phyloP scores from a whole-genome alignment of 2,329 filamentous ascomycete species.

The Hypoxylon sp. region DNA sequence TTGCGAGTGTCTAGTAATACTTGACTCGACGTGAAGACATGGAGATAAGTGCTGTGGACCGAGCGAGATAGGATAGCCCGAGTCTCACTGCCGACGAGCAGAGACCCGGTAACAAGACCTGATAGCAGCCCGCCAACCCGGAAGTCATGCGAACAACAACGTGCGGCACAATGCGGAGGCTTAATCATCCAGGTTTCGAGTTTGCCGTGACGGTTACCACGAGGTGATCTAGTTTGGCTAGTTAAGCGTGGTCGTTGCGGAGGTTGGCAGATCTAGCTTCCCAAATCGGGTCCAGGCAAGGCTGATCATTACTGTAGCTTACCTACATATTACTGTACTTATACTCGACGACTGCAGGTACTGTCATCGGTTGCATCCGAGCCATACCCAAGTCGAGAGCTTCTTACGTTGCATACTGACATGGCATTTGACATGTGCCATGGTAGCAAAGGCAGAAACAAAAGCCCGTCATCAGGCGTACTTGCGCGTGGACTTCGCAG shows the following conservation, averaged over 20 bases:
- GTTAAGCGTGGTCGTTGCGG: constrained; percentile 13
- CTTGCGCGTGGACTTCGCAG: constrained; percentile 2
- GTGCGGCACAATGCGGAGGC: not conserved
- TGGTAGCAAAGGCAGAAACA: constrained; percentile 2
- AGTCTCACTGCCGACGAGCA: not conserved
- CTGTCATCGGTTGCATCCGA: constrained; percentile 32
- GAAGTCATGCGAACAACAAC: not conserved
- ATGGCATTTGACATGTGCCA: not conserved
- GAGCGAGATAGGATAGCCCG: too few relatives aligned
- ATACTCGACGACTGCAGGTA: constrained; percentile 13
- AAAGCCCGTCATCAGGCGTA: constrained; percentile 2
- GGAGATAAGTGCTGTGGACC: too few relatives aligned
- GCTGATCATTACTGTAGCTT: constrained; percentile 27
- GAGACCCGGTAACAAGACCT: not conserved
- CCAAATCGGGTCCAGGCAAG: constrained; percentile 18
- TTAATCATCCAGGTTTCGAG: constrained; percentile 2
- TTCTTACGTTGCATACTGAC: constrained; percentile 8
- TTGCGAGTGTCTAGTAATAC: not conserved
- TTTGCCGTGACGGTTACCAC: not conserved
- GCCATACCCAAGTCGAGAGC: constrained; percentile 18
- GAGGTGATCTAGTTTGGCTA: not conserved
- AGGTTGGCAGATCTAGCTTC: constrained; percentile 11
- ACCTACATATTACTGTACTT: constrained; percentile 26
- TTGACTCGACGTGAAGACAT: not conserved
- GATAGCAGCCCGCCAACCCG: too few relatives aligned